These are phyloP conservation scores for Taphrina deformans DNA, from an alignment of 1,139 yeast genomes.

Conservation along the genomic window DNA sequence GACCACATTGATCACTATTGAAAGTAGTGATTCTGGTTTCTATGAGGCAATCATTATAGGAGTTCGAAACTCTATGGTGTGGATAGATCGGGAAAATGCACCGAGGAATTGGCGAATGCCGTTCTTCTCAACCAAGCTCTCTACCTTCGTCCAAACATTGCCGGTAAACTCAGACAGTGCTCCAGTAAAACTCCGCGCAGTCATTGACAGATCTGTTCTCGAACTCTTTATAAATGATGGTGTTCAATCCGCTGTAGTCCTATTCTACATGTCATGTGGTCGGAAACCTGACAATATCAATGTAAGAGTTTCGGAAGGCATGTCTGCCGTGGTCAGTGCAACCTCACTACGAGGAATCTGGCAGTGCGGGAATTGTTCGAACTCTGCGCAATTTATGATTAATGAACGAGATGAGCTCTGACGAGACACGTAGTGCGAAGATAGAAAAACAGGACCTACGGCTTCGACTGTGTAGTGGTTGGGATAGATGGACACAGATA, in stretches of 20 bases:
- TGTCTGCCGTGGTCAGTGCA: neutral
- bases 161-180: conserved; percentile 5
- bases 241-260: conserved; percentile 16
- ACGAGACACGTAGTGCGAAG: too few relatives aligned
- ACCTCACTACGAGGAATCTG: conserved; percentile 11
- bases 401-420: too few relatives aligned
- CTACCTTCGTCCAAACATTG: conserved; percentile 7
- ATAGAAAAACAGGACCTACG: too few relatives aligned
- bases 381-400: too few relatives aligned
- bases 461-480: too few relatives aligned
- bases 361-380: conserved; percentile 11
- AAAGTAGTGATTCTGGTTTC: neutral
- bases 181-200: conserved; percentile 4
- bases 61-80: conserved; percentile 10
- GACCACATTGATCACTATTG: conserved; percentile 1
- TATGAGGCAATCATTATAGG: conserved; percentile 20
- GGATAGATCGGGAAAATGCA: conserved; percentile 23
- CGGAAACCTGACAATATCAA: conserved; percentile 11
- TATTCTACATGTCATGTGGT: conserved; percentile 16
- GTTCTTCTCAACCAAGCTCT: conserved; percentile 6
- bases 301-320: conserved; percentile 13
- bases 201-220: conserved; percentile 25
- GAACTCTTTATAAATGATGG: conserved; percentile 32
- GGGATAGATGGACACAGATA: too few relatives aligned
- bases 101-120: conserved; percentile 24